Percentiles rank a stretch among this genome's conserved stretches.
phyloP scores from a whole-genome alignment of 1,284 basidiomycete species.

The Pseudozyma sp. region DNA sequence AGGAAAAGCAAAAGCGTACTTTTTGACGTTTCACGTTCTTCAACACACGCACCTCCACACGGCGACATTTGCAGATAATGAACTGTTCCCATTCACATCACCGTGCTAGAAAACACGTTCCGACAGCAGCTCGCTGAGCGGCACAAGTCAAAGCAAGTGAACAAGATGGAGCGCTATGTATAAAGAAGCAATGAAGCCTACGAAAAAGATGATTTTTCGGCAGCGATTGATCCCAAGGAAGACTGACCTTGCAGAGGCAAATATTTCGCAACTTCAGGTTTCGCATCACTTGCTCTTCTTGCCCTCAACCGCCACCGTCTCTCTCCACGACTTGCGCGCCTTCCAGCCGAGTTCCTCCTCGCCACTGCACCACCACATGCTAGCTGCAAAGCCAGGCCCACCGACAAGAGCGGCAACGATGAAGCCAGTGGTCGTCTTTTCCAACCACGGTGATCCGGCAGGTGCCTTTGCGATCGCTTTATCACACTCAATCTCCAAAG shows the following conservation, averaged over 20 bases:
- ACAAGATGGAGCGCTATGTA: too few species aligned
- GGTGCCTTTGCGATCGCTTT: constrained; percentile 52
- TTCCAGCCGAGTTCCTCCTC: constrained; percentile 58
- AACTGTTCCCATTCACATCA: too few species aligned
- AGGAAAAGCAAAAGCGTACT: constrained; percentile 6
- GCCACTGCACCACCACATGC: constrained; percentile 58
- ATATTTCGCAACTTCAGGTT: too few species aligned
- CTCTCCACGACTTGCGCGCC: constrained; percentile 52
- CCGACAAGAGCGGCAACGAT: constrained; percentile 28
- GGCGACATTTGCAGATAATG: too few species aligned
- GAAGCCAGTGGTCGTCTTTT: constrained; percentile 38
- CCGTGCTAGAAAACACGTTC: neutral
- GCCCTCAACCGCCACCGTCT: constrained; percentile 47
- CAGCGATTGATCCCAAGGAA: neutral
- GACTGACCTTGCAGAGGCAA: neutral
- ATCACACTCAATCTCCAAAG: constrained; percentile 52
- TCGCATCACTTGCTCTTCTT: constrained; percentile 41
- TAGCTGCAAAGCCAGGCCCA: constrained; percentile 49
- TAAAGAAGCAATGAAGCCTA: too few species aligned
- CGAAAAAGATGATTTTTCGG: neutral
- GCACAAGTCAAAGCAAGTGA: too few species aligned
- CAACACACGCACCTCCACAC: neutral
- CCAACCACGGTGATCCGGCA: constrained; percentile 45
- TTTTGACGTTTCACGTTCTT: constrained; percentile 16
- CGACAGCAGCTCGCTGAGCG: neutral